Conservation (phyloP, 2,329 filamentous ascomycete species). For the Scedosporium dehoogii region DNA sequence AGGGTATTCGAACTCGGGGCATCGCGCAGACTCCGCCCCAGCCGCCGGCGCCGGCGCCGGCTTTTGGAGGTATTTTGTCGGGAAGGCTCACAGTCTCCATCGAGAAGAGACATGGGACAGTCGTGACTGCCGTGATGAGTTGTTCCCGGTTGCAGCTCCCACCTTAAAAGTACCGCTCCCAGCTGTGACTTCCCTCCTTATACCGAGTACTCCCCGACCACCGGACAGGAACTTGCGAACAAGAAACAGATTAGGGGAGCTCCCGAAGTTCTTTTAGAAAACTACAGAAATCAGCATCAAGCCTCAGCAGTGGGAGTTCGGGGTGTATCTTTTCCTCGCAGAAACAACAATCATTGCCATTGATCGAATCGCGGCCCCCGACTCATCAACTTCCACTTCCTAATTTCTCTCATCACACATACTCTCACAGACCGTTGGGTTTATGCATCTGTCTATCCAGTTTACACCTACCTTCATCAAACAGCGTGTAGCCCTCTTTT, state of each 20-base stretch:
- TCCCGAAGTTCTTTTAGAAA: background rate
- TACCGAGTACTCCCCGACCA: background rate
- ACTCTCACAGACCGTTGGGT: background rate
- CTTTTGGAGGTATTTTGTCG: background rate
- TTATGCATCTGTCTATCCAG: background rate
- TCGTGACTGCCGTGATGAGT: background rate
- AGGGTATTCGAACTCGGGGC: background rate
- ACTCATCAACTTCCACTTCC: no score
- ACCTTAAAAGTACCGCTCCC: background rate
- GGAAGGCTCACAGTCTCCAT: background rate
- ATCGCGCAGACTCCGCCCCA: background rate
- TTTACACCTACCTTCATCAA: background rate
- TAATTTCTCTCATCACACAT: background rate
- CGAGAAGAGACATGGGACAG: background rate
- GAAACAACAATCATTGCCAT: no score
- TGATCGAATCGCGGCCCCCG: no score
- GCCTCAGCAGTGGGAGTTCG: no score
- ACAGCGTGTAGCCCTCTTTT: background rate
- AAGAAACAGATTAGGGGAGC: background rate
- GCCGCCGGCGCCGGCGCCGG: background rate
- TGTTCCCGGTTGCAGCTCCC: background rate
- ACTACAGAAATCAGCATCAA: no score
- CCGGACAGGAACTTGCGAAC: background rate
- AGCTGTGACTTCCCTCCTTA: background rate
- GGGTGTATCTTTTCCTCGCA: no score